Base-by-base conservation (phyloP, 345 rosid species). In the Citrus trifoliata region DNA sequence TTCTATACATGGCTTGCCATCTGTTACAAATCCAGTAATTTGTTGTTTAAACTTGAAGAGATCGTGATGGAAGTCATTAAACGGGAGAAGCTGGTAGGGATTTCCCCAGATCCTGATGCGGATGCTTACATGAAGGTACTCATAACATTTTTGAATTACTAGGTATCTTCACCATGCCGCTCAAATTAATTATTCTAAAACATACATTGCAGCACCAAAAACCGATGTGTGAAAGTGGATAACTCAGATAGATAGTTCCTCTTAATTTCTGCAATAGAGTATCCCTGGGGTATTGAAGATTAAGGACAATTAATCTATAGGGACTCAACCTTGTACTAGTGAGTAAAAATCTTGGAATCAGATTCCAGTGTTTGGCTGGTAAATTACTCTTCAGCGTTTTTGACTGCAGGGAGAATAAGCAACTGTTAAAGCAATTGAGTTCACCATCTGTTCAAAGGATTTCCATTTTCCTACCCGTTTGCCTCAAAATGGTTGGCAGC, bases 71-170 rank as follows among this genome's bases (percentile, higher is more conserved):
- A 84, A 64, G 85, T 84, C 42, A 76, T 66, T 73, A 77, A 76
- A 63, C 80, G 78, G 48, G 87, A 78, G 70, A 82, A 80, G 73
- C 72, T 78, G 60, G 80, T 78, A 35, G 83, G 82, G 28, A 80
- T 85, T 16, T 63, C 74, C 56, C 87, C 85, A 10, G 85, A 85
- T 55, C 76, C 82, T 30, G 82, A 80, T 40, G 75, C 82, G 19
- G 87, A 85, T 82, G 78, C 87, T 67, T 85, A 77, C 75, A 85
- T 82, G 87, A 85, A 85, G 85, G 87, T 85, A 61, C 25, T 12
- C 59, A 32, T 30, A 21, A 2, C 55, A 25, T 42, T 14, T 28
- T 46, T 42, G 19, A 64, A 25, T 22, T 60, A n/a, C 63, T 2
- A 22, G 1, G 6, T 30, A 48, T 66, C 16, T 46, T 27, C 62